Evolutionary conservation across 2,329 filamentous ascomycete genomes (phyloP), one percentile per base, ranked within the genome.

Genomic region (Pleoardoris graminearum): DNA sequence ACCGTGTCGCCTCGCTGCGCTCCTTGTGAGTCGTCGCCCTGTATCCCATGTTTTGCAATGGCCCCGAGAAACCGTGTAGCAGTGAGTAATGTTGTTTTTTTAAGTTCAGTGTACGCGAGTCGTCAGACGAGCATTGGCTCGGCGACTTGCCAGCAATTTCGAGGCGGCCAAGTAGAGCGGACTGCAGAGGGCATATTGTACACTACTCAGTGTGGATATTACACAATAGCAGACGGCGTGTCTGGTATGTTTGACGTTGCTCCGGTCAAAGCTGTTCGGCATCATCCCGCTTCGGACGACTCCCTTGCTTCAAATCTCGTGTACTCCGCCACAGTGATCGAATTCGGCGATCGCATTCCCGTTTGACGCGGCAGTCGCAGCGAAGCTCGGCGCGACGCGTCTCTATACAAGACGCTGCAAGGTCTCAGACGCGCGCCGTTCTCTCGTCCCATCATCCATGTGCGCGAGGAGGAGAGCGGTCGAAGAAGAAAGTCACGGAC

Each of bases 11-110:
- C 33, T 45, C 42, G 35, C 42, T 11, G 42, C 21, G 29, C 42
- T 35, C 42, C 1, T 30, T 38, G 44, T 47, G 44, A 47, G 44
- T 47, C 44, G 44, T 37, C 44, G 44, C 44, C 44, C 33, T 47
- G 44, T 29, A 37, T 22, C 23, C 19, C n/a, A 38, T 4, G 44
- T 47, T 29, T 29, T 36, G 33, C 33, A 37, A 47, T 32, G 32
- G 23, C 22, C 33, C 33, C 14, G 33, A 29, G 32, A 17, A 10
- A 30, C 8, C 1, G 3, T 30, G 33, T 19, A 25, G 22, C 23
- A 29, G n/a, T 47, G 44, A 27, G 32, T 19, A 35, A 35, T 45
- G 44, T 10, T 22, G 22, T 19, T 23, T 25, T n/a, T 47, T 19
- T 37, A 33, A 8, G 19, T 8, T 16, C 44, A 47, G 32, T 29